Evolutionary conservation across 2,329 filamentous ascomycete species (phyloP).

Genomic region (Dactylonectria macrodidyma): DNA sequence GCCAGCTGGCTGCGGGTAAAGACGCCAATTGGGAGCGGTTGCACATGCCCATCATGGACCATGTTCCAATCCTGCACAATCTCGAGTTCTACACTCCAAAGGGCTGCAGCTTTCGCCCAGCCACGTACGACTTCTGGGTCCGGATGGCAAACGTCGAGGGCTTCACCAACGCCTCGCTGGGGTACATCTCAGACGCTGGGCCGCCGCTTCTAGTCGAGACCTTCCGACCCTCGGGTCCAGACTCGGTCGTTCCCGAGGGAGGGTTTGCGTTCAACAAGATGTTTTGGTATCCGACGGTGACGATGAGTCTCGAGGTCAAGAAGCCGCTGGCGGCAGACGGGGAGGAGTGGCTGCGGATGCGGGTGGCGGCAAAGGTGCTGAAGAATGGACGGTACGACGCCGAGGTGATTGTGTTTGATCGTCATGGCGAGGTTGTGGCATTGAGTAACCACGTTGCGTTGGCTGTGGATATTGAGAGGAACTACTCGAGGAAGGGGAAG

Average conservation of each 20-base stretch:
- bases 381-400: constrained; percentile 82
- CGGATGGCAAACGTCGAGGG: constrained; percentile 70
- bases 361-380: constrained; percentile 76
- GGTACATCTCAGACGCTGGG: constrained; percentile 75
- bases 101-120: constrained; percentile 14
- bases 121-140: constrained; percentile 67
- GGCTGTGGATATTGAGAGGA: constrained; percentile 47
- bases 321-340: constrained; percentile 77
- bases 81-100: constrained; percentile 51
- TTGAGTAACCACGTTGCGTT: constrained; percentile 51
- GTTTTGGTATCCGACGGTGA: constrained; percentile 84
- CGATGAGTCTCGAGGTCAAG: constrained; percentile 84
- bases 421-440: constrained; percentile 48
- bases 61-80: constrained; percentile 47
- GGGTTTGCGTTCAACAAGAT: constrained; percentile 47
- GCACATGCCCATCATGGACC: constrained; percentile 38
- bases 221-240: constrained; percentile 52
- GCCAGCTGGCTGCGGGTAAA: constrained; percentile 1
- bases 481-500: constrained; percentile 38
- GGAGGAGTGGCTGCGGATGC: constrained; percentile 79
- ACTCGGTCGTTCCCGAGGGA: constrained; percentile 36
- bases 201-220: constrained; percentile 77
- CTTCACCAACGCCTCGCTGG: constrained; percentile 76
- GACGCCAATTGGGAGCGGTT: constrained; percentile 41
- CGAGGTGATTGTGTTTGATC: constrained; percentile 77